A percentile compares a stretch with the other conserved stretches of the same genome.
These are phyloP conservation scores for Coccomyxa sp. DNA, from an alignment of 139 green algal species.

Conservation along the genomic window DNA sequence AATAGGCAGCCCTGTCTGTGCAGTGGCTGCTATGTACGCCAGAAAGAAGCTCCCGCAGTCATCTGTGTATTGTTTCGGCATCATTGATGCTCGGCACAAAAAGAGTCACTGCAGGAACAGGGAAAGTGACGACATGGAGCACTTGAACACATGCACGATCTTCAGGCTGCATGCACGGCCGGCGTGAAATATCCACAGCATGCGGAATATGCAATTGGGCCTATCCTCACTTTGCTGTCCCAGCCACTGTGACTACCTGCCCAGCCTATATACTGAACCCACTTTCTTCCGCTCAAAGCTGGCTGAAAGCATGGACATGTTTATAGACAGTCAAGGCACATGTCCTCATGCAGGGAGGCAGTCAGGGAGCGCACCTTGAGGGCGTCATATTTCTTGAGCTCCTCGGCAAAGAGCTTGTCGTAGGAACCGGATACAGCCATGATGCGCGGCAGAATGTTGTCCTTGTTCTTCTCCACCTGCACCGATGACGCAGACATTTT, in stretches of 20 bases:
- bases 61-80: background rate
- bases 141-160: no score
- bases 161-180: no score
- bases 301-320: background rate
- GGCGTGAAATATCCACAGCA: no score
- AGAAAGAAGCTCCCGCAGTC: background rate
- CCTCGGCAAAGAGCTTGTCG: constrained; percentile 66
- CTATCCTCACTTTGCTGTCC: no score
- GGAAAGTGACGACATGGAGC: no score
- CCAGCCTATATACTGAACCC: background rate
- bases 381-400: constrained; percentile 86
- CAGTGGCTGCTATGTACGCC: no score
- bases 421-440: constrained; percentile 49
- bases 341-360: background rate
- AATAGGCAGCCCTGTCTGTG: no score
- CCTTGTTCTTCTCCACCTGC: constrained; percentile 56
- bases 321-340: background rate
- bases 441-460: constrained; percentile 89
- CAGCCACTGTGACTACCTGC: no score
- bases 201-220: no score
- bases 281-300: background rate
- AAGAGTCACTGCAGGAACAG: background rate
- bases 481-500: constrained; percentile 22
- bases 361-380: constrained; percentile 36
- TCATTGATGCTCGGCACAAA: background rate